Conservation (phyloP, 306 rosid species). For the Macrotyloma uniflorum region DNA sequence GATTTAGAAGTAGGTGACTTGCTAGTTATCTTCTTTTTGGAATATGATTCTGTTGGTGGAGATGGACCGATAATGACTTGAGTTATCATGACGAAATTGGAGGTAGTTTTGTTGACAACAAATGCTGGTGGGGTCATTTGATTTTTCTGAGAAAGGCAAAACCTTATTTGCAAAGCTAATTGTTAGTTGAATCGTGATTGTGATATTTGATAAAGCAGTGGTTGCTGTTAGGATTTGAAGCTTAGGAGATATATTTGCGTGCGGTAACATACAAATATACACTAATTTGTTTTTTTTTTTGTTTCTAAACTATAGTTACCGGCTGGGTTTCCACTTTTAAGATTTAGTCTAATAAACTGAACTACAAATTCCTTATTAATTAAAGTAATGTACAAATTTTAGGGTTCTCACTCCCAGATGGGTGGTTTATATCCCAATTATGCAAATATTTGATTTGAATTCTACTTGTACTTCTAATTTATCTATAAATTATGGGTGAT, state of each 20-base stretch:
- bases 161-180: constrained; percentile 29
- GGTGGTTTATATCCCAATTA: background rate
- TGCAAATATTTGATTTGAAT: constrained; percentile 27
- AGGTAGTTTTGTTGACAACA: constrained; percentile 38
- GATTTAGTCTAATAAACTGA: background rate
- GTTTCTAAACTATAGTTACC: background rate
- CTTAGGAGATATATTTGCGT: background rate
- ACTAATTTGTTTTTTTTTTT: background rate
- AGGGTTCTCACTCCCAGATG: background rate
- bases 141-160: constrained; percentile 37
- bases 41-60: constrained; percentile 31
- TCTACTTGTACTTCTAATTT: background rate
- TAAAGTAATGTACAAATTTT: background rate
- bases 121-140: constrained; percentile 42
- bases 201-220: constrained; percentile 37
- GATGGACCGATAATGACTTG: constrained; percentile 33
- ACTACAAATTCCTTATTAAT: background rate
- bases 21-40: constrained; percentile 22
- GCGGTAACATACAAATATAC: background rate
- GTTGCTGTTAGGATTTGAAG: constrained; percentile 30
- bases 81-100: constrained; percentile 29
- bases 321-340: background rate
- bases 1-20: constrained; percentile 33
- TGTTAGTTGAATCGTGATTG: constrained; percentile 28
- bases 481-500: background rate